Percentiles rank a stretch among this genome's conserved stretches.
phyloP scores from a whole-genome alignment of 2,329 filamentous ascomycete species.

The Plenodomus biglobosus region DNA sequence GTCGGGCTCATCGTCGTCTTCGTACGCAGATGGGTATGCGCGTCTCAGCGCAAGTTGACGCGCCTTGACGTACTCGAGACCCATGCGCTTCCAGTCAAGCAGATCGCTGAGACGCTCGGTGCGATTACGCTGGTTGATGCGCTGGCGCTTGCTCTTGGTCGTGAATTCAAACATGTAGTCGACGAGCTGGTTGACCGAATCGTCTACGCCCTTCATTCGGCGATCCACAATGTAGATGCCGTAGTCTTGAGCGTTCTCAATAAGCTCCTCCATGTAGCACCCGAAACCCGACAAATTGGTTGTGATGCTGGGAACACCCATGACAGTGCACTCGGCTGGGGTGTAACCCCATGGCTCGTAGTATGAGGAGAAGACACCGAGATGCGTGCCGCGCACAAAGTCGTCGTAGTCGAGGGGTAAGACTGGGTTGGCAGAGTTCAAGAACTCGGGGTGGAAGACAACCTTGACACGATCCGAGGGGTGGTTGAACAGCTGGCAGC shows the following conservation, averaged over 20 bases:
- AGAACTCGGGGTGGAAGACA: constrained; percentile 96
- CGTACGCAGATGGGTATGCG: constrained; percentile 87
- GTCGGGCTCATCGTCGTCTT: constrained; percentile 74
- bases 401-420: constrained; percentile 97
- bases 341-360: constrained; percentile 99
- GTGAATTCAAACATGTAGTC: constrained; percentile 94
- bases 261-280: constrained; percentile 99
- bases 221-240: constrained; percentile 99
- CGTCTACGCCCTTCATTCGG: constrained; percentile 91
- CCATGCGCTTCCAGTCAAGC: constrained; percentile 99
- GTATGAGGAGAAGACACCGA: constrained; percentile 95
- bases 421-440: constrained; percentile 93
- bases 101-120: constrained; percentile 94
- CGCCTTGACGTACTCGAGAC: constrained; percentile 98
- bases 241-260: constrained; percentile 96
- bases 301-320: constrained; percentile 98
- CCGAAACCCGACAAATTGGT: constrained; percentile 97
- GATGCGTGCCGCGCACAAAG: constrained; percentile 93
- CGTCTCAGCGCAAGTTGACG: constrained; percentile 86
- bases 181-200: constrained; percentile 93
- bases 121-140: constrained; percentile 97
- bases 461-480: constrained; percentile 94
- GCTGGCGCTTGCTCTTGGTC: constrained; percentile 88
- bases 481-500: constrained; percentile 97
- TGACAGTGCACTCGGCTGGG: constrained; percentile 95